Percentiles rank a stretch among this genome's conserved stretches.
Evolutionary conservation across 352 stramenopile species (phyloP).

Genomic region (Albugo candida): DNA sequence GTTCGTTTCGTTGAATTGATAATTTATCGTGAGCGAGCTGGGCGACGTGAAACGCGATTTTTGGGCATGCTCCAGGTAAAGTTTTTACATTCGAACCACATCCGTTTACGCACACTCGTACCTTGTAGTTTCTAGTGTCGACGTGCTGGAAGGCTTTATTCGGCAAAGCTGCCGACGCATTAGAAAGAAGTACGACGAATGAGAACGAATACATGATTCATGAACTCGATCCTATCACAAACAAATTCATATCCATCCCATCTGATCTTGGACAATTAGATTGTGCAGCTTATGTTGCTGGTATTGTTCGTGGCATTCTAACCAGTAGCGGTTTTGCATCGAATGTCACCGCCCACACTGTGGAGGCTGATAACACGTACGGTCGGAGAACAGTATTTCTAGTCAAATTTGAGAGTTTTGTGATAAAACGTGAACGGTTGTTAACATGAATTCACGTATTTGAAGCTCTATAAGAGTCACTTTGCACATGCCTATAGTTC

Average conservation of each 20-base stretch:
- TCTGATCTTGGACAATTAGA: constrained; percentile 90
- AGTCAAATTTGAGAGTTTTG: constrained; percentile 69
- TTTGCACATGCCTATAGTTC: too few relatives aligned
- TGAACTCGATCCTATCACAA: constrained; percentile 84
- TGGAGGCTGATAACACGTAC: constrained; percentile 36
- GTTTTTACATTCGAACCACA: constrained; percentile 2
- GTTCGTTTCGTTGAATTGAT: constrained; percentile 89
- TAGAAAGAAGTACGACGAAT: constrained; percentile 93
- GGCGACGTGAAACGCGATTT: constrained; percentile 60
- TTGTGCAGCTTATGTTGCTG: constrained; percentile 91
- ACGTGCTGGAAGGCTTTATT: constrained; percentile 93
- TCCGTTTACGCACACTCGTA: constrained; percentile 39
- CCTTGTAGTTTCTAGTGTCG: constrained; percentile 83
- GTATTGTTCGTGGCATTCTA: constrained; percentile 83
- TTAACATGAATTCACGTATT: constrained; percentile 18
- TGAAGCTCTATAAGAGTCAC: not conserved
- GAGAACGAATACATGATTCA: constrained; percentile 98
- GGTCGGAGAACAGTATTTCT: constrained; percentile 74
- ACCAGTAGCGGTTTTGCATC: constrained; percentile 68
- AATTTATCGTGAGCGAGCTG: constrained; percentile 69
- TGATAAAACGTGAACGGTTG: constrained; percentile 55
- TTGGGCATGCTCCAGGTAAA: constrained; percentile 63
- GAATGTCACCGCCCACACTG: constrained; percentile 52
- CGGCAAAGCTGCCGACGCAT: constrained; percentile 88
- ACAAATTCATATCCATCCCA: constrained; percentile 93